Evolutionary conservation across 805 yeast species (phyloP).

Genomic region (Ogataea pignaliae): DNA sequence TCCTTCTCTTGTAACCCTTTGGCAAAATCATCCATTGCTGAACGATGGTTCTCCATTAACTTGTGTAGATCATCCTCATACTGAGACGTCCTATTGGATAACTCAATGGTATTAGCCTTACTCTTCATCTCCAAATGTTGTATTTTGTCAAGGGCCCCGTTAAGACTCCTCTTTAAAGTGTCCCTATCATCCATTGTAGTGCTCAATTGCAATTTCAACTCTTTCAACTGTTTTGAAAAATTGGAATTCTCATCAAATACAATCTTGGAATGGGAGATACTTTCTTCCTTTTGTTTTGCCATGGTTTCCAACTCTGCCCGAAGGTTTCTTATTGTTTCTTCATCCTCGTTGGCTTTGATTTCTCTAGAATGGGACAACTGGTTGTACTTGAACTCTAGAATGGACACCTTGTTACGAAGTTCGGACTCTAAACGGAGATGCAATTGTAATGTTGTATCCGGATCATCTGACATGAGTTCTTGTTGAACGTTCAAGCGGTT

Average conservation of each 20-base stretch:
- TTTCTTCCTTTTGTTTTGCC: slow-evolving; percentile 33
- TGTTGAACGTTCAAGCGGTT: too few relatives aligned
- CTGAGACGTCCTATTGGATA: background rate
- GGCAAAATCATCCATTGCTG: background rate
- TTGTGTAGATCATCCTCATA: background rate
- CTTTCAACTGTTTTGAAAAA: slow-evolving; percentile 35
- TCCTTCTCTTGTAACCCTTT: slow-evolving; percentile 1
- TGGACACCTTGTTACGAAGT: slow-evolving; percentile 8
- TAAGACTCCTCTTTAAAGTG: slow-evolving; percentile 4
- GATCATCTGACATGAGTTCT: too few relatives aligned
- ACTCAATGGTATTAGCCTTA: background rate
- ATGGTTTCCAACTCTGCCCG: slow-evolving; percentile 24
- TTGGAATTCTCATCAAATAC: slow-evolving; percentile 21
- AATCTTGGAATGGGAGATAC: slow-evolving; percentile 9
- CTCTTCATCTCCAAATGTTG: slow-evolving; percentile 1
- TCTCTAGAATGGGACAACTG: background rate
- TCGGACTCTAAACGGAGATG: slow-evolving; percentile 4
- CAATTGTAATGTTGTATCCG: background rate
- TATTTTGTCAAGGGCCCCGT: slow-evolving; percentile 2
- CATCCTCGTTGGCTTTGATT: slow-evolving; percentile 1
- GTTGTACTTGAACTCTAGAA: slow-evolving; percentile 10
- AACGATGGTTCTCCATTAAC: background rate
- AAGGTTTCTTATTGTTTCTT: slow-evolving; percentile 15
- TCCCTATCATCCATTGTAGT: slow-evolving; percentile 3
- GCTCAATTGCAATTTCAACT: background rate